Evolutionary conservation across 139 green algal species (phyloP), one percentile per base, ranked within the genome.

Genomic region (Cymbomonas tetramitiformis): DNA sequence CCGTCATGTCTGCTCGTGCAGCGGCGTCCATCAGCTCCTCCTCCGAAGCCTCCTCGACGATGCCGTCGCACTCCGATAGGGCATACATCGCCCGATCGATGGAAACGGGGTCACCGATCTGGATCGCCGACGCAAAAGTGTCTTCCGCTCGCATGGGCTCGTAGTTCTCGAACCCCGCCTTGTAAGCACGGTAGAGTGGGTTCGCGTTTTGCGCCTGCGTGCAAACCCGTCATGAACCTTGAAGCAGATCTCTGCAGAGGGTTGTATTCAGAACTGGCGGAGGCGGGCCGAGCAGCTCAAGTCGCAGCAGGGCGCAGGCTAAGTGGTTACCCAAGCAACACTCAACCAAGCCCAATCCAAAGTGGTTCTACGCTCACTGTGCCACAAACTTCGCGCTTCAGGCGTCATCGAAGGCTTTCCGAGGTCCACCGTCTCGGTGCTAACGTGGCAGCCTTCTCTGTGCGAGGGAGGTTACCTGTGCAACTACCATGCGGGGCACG

Each of bases 21-120:
- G 91, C 85, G 28, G 91, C 91, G 46, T 99, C 91, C 89, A 99
- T 97, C 19, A 99, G 77, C 73, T 99, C 91, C 71, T 98, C 91
- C 77, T 99, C 91, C 3, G 58, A 91, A 1, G 91, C 91, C 74
- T 99, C 91, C 79, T 96, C 91, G 36, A 99, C 91, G 30, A 99
- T 80, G 33, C 91, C 91, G 61, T 98, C 69, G 19, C 68, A 52
- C 12, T 61, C 52, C 58, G 56, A 36, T 21, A 98, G 75, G n/a
- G 91, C 91, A 58, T 91, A 68, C 54, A 98, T 87, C n/a, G 91
- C 91, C 24, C 91, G 79, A 68, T 98, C 80, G 58, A 96, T 95
- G 9, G 85, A 95, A 26, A 98, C 91, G 0, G 91, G 91, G 72
- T 98, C 91, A 5, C 91, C 91, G 43, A 98, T 98, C 70, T 94